Evolutionary conservation across 805 yeast species (phyloP).

Genomic region (Pichia membranifaciens): DNA sequence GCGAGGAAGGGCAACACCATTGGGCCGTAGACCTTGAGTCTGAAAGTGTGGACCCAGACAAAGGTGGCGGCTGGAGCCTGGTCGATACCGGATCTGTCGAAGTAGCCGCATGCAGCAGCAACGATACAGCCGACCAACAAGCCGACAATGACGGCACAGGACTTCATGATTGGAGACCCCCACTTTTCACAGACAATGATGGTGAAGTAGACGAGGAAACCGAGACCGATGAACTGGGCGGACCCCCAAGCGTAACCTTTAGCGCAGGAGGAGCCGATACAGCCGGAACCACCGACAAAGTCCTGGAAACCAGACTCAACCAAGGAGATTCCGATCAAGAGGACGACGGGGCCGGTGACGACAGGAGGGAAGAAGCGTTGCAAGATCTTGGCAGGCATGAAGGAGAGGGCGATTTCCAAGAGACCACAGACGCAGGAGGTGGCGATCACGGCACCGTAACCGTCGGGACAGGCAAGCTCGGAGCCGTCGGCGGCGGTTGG

Average conservation of each 20-base stretch:
- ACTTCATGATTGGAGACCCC: conserved; percentile 92
- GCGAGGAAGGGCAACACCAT: conserved; percentile 81
- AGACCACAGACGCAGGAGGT: conserved; percentile 76
- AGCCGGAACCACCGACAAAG: conserved; percentile 83
- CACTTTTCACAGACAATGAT: conserved; percentile 75
- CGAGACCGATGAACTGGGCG: conserved; percentile 81
- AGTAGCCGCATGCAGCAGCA: conserved; percentile 87
- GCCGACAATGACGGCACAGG: conserved; percentile 88
- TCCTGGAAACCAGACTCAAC: conserved; percentile 70
- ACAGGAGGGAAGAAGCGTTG: conserved; percentile 80
- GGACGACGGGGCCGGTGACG: conserved; percentile 90
- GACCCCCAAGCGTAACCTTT: conserved; percentile 68
- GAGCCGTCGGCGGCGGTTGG: conserved; percentile 59
- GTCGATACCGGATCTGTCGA: conserved; percentile 49
- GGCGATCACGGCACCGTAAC: conserved; percentile 81
- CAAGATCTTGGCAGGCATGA: conserved; percentile 65
- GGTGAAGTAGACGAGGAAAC: conserved; percentile 71
- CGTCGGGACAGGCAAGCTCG: conserved; percentile 75
- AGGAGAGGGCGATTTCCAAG: conserved; percentile 65
- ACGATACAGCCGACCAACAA: conserved; percentile 84
- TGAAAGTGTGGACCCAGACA: conserved; percentile 84
- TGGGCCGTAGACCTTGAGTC: conserved; percentile 72
- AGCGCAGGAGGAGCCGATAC: conserved; percentile 42
- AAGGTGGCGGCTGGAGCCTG: conserved; percentile 79
- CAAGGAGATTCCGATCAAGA: conserved; percentile 71